phyloP scores from a whole-genome alignment of 495 filamentous ascomycete species.

The Lasiosphaeria miniovina region DNA sequence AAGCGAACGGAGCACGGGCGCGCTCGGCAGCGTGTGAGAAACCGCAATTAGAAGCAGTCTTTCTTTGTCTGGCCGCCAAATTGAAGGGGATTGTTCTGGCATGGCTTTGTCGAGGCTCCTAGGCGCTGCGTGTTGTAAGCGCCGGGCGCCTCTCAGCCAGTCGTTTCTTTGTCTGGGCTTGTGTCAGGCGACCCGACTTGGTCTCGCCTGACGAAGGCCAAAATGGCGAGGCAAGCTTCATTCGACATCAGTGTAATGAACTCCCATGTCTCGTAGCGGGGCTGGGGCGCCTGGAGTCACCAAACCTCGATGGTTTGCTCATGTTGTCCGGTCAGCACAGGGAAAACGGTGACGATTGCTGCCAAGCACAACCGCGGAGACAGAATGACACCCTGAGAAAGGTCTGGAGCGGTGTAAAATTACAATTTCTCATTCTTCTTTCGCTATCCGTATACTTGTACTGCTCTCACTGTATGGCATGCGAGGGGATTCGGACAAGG shows the following conservation, averaged over 20 bases:
- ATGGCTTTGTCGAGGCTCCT: conserved; percentile 6
- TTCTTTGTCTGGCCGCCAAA: conserved; percentile 2
- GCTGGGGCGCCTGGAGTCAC: neutral
- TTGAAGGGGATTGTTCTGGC: conserved; percentile 1
- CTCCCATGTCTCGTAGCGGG: neutral
- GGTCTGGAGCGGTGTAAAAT: too few species aligned
- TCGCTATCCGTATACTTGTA: too few species aligned
- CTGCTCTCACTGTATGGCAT: too few species aligned
- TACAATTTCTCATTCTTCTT: too few species aligned
- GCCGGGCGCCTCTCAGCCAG: conserved; percentile 12
- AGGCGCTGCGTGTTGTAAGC: conserved; percentile 14
- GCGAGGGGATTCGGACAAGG: too few species aligned
- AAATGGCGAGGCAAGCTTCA: neutral
- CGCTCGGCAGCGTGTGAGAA: neutral
- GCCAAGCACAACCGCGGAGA: too few species aligned
- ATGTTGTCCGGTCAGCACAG: neutral
- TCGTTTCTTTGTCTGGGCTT: conserved; percentile 7
- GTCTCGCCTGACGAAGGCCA: neutral
- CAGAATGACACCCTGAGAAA: too few species aligned
- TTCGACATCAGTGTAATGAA: neutral
- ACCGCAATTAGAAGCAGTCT: conserved; percentile 2
- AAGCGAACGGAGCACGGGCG: neutral
- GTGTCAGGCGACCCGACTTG: conserved; percentile 1
- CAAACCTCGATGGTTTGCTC: neutral
- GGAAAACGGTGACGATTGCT: too few species aligned